These are phyloP conservation scores for Ceratobasidium sp. DNA, from an alignment of 1,284 basidiomycete genomes.

Conservation along the genomic window DNA sequence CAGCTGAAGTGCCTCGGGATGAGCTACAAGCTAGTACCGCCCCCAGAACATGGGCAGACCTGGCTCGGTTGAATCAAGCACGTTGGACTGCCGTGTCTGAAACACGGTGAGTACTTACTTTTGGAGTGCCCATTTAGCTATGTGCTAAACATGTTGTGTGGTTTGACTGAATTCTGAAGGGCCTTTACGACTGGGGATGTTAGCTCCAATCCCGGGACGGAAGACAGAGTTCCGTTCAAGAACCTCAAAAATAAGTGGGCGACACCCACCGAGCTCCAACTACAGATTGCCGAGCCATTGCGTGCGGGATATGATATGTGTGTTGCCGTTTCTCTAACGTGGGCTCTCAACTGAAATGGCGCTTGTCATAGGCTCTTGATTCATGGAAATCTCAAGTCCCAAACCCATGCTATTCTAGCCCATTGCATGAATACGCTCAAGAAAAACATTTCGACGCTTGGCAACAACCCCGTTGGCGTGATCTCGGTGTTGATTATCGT, in stretches of 20 bases:
- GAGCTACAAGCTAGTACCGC: background rate
- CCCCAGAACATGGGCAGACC: background rate
- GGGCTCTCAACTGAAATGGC: background rate
- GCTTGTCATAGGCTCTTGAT: background rate
- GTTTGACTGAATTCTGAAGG: too few relatives aligned
- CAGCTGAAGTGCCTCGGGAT: too few relatives aligned
- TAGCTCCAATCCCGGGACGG: background rate
- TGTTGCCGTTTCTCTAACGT: background rate
- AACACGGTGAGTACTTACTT: background rate
- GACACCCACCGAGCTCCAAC: slow-evolving; percentile 7
- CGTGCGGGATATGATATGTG: slow-evolving; percentile 6
- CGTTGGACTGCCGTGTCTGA: background rate
- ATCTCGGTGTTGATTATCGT: slow-evolving; percentile 26
- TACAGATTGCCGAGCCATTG: background rate
- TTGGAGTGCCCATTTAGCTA: too few relatives aligned
- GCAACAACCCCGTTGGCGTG: background rate
- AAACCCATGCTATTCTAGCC: slow-evolving; percentile 11
- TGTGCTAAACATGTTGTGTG: too few relatives aligned
- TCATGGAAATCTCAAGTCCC: background rate
- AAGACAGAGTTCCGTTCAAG: background rate
- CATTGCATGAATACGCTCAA: slow-evolving; percentile 9
- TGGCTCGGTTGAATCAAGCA: background rate
- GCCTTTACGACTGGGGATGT: too few relatives aligned
- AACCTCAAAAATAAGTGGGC: slow-evolving; percentile 7
- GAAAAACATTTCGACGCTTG: background rate